These are phyloP conservation scores for Aechmea fasciata DNA, from an alignment of 176 grass and related monocot genomes.

Conservation along the genomic window DNA sequence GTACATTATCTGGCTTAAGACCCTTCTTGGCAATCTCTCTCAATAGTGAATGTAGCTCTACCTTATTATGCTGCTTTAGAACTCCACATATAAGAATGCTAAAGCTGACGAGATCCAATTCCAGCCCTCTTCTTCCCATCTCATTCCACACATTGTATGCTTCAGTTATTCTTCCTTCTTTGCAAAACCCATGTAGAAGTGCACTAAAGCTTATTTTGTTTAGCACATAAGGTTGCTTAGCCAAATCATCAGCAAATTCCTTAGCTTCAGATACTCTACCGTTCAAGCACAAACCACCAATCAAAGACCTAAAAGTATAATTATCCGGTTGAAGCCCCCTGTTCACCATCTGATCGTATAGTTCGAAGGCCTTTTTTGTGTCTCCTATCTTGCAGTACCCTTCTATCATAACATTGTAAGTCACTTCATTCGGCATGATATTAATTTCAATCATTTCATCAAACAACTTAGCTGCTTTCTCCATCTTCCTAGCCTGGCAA, in stretches of 20 bases:
- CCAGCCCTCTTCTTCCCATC: conserved; percentile 52
- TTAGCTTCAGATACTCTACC: conserved; percentile 37
- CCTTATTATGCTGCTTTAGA: conserved; percentile 33
- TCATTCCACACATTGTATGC: conserved; percentile 42
- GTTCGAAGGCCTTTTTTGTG: conserved; percentile 47
- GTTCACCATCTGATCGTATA: conserved; percentile 62
- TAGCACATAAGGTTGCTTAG: conserved; percentile 23
- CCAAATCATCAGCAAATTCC: conserved; percentile 54
- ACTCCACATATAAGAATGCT: conserved; percentile 40
- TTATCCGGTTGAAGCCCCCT: conserved; percentile 54
- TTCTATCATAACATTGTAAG: conserved; percentile 82
- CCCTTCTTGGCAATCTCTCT: conserved; percentile 42
- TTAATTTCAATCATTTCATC: conserved; percentile 45
- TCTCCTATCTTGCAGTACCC: conserved; percentile 47
- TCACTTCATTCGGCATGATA: conserved; percentile 48
- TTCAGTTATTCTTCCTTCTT: conserved; percentile 50
- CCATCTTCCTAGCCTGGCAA: conserved; percentile 55
- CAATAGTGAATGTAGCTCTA: conserved; percentile 23
- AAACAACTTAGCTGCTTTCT: conserved; percentile 47
- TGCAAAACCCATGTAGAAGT: conserved; percentile 63
- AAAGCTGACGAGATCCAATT: conserved; percentile 50
- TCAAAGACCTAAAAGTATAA: conserved; percentile 65
- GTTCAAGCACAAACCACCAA: conserved; percentile 53
- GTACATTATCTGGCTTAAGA: conserved; percentile 46
- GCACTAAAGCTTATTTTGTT: conserved; percentile 54